Percentiles rank a stretch among this genome's conserved stretches.
Conservation (phyloP, 169 alveolate species). For the Plasmodium vivax region DNA sequence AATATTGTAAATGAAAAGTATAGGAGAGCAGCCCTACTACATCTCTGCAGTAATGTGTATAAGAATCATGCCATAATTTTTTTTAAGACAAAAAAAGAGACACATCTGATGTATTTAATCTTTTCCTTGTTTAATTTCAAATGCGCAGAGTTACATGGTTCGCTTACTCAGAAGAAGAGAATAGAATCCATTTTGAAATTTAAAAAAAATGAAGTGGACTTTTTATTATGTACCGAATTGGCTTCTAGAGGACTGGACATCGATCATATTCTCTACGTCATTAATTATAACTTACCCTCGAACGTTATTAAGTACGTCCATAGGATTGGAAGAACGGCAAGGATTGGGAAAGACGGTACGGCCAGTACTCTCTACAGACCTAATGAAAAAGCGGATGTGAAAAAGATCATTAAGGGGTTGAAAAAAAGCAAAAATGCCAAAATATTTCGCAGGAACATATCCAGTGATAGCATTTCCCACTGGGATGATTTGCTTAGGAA, state of each 20-base stretch:
- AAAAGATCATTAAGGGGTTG: conserved; percentile 82
- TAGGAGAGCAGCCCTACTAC: conserved; percentile 84
- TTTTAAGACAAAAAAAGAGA: conserved; percentile 92
- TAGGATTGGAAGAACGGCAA: conserved; percentile 96
- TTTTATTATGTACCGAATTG: conserved; percentile 94
- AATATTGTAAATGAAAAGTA: conserved; percentile 71
- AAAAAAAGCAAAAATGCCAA: conserved; percentile 55
- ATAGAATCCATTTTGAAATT: conserved; percentile 92
- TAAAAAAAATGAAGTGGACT: conserved; percentile 89
- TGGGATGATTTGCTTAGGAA: conserved; percentile 77
- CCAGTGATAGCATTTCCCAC: conserved; percentile 69
- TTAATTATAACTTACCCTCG: conserved; percentile 93
- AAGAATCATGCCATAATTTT: conserved; percentile 84
- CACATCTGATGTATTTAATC: conserved; percentile 90
- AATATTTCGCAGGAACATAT: conserved; percentile 52
- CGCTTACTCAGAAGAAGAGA: conserved; percentile 93
- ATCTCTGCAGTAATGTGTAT: conserved; percentile 78
- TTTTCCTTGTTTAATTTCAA: conserved; percentile 89
- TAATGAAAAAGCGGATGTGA: conserved; percentile 88
- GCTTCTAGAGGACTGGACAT: conserved; percentile 97
- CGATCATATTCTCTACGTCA: conserved; percentile 91
- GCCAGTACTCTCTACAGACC: conserved; percentile 93
- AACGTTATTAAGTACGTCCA: conserved; percentile 93
- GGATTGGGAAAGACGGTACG: conserved; percentile 93
- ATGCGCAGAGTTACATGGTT: conserved; percentile 96